phyloP scores from a whole-genome alignment of 2,329 filamentous ascomycete genomes.

The Geoglossum cookeanum region DNA sequence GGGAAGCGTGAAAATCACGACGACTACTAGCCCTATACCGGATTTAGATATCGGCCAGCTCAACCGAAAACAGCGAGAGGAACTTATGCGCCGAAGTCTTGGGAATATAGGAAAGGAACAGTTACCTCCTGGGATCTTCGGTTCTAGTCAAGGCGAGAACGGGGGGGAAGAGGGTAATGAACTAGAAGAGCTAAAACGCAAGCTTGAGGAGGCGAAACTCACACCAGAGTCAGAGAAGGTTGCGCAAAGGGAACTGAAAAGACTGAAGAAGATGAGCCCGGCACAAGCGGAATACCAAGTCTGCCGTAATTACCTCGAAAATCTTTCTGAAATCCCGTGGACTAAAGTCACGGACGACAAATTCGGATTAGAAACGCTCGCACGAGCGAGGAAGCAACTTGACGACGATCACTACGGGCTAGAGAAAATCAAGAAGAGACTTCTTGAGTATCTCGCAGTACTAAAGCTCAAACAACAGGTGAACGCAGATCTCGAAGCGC shows the following conservation, averaged over 20 bases:
- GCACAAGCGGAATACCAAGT: conserved; percentile 94
- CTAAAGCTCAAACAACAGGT: conserved; percentile 82
- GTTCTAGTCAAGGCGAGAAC: conserved; percentile 27
- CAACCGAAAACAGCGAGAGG: conserved; percentile 27
- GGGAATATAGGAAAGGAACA: conserved; percentile 21
- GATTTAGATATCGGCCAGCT: conserved; percentile 34
- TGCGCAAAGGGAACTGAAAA: conserved; percentile 73
- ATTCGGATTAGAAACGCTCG: conserved; percentile 61
- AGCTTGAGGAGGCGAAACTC: conserved; percentile 61
- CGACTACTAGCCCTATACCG: conserved; percentile 49
- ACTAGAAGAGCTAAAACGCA: conserved; percentile 77
- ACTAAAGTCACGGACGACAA: conserved; percentile 66
- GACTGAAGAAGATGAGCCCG: conserved; percentile 87
- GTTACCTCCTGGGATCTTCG: conserved; percentile 23
- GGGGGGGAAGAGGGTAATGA: conserved; percentile 77
- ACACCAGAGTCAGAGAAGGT: conserved; percentile 73
- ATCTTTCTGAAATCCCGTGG: conserved; percentile 87
- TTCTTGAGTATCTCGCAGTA: conserved; percentile 93
- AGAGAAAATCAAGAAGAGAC: conserved; percentile 89
- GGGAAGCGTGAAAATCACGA: conserved; percentile 69
- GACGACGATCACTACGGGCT: conserved; percentile 93
- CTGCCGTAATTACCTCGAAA: conserved; percentile 83
- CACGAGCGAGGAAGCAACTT: conserved; percentile 64
- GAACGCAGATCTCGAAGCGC: conserved; percentile 62
- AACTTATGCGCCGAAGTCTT: conserved; percentile 25